Percentiles rank a stretch among this genome's conserved stretches.
These are phyloP conservation scores for Arthroderma uncinatum DNA, from an alignment of 2,329 filamentous ascomycete genomes.

Conservation along the genomic window DNA sequence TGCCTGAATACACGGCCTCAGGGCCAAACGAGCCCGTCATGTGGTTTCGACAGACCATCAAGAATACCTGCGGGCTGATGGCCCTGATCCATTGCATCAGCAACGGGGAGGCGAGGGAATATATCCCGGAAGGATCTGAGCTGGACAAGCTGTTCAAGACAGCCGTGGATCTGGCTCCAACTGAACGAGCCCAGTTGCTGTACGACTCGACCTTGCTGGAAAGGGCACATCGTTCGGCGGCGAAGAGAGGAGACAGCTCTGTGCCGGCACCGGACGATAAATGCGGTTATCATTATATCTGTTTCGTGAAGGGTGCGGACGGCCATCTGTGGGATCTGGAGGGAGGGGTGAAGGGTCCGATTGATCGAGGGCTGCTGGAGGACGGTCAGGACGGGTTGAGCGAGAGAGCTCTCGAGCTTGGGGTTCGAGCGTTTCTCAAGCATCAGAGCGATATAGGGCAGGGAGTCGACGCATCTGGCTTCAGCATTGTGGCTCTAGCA, in stretches of 20 bases:
- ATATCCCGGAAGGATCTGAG: conserved; percentile 34
- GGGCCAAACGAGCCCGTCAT: conserved; percentile 43
- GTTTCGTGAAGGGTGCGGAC: conserved; percentile 25
- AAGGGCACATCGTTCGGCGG: conserved; percentile 17
- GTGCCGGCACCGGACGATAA: conserved; percentile 18
- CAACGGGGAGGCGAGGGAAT: conserved; percentile 38
- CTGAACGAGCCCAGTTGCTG: conserved; percentile 41
- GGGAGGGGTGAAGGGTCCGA: conserved; percentile 23
- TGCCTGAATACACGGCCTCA: conserved; percentile 35
- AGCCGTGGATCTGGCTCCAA: conserved; percentile 35
- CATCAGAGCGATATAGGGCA: conserved; percentile 8
- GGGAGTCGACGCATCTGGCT: conserved; percentile 8
- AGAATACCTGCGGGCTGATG: conserved; percentile 49
- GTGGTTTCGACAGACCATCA: conserved; percentile 51
- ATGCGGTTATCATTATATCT: conserved; percentile 22
- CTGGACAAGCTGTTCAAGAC: conserved; percentile 37
- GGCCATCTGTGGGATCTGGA: conserved; percentile 28
- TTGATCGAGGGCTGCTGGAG: conserved; percentile 21
- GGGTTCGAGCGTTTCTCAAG: conserved; percentile 17
- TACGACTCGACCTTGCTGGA: conserved; percentile 30
- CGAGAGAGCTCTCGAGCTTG: conserved; percentile 21
- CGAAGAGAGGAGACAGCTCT: conserved; percentile 18
- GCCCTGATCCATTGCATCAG: conserved; percentile 44
- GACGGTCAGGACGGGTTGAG: conserved; percentile 25
- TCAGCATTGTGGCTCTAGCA: conserved; percentile 13